Conservation (phyloP, 2,329 filamentous ascomycete genomes). For the Penicillium sp. region DNA sequence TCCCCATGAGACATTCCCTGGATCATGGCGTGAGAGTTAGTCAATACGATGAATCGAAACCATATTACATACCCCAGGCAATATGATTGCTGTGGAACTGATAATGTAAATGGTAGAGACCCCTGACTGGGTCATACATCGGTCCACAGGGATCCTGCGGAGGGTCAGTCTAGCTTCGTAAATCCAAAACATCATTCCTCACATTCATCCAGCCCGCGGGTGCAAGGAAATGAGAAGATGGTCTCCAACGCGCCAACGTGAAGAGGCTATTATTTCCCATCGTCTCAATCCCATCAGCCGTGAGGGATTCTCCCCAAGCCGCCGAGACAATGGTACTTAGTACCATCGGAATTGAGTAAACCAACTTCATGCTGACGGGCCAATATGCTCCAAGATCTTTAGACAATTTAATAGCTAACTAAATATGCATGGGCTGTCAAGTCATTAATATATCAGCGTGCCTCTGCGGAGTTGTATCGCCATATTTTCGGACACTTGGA, state of each 20-base stretch:
- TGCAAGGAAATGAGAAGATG: slow-evolving; percentile 17
- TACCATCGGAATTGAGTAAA: neutral
- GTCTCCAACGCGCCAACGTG: slow-evolving; percentile 9
- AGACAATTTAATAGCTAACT: neutral
- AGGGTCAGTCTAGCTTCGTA: neutral
- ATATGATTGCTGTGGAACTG: slow-evolving; percentile 18
- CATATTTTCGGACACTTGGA: slow-evolving; percentile 16
- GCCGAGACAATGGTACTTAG: slow-evolving; percentile 4
- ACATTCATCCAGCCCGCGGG: slow-evolving; percentile 20
- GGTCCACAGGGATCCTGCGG: slow-evolving; percentile 13
- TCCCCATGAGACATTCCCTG: slow-evolving; percentile 18
- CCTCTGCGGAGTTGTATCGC: slow-evolving; percentile 9
- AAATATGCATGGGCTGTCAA: neutral
- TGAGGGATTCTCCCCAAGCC: slow-evolving; percentile 9
- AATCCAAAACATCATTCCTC: neutral
- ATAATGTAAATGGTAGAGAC: slow-evolving; percentile 16
- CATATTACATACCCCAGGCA: slow-evolving; percentile 9
- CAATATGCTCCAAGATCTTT: neutral
- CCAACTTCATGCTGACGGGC: slow-evolving; percentile 5
- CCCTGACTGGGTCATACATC: slow-evolving; percentile 12
- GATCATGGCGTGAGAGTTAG: neutral
- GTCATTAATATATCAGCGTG: neutral
- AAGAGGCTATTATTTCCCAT: slow-evolving; percentile 20
- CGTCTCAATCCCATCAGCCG: slow-evolving; percentile 10
- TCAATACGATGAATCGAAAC: neutral